Base-by-base conservation (phyloP, 1,284 basidiomycete species). In the Retiboletus flavoniger region DNA sequence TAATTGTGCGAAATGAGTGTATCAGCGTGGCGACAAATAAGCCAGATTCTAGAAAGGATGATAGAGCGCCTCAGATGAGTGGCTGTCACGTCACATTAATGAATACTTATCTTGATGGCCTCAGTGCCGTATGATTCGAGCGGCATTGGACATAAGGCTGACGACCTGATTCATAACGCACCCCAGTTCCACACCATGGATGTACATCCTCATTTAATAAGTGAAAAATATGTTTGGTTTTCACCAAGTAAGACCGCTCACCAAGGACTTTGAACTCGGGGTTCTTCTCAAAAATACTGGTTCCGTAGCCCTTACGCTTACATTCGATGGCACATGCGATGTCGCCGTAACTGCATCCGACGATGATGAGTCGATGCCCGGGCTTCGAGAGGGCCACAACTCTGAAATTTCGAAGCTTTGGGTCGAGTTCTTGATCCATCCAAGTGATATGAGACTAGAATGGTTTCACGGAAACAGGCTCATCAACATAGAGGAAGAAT, bases 341-440 rank as follows among this genome's bases (percentile, higher is more conserved):
- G n/a, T 62, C 69, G 47, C 63, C 61, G 46, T 68, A 67, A 28
- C 69, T 64, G 29, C 61, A 64, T 38, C 64, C 63, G 26, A 66
- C 57, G 21, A 68, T 29, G 26, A 62, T 48, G 9, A 57, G 28
- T 24, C 29, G 21, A 46, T 34, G 28, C 34, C 41, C 31, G 54
- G 35, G 49, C 31, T 19, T 24, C 52, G 19, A 39, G 24, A 40
- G 32, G 16, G 28, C 21, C 14, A 44, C 29, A 19, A 17, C 31
- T 21, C 39, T 38, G 29, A 46, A 34, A 35, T 45, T 29, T 40
- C 34, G 14, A 47, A 16, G 5, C 31, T 32, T 41, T 48, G 21
- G 26, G 21, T 51, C 26, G 13, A 24, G 13, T 24, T 34, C 44
- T 38, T 32, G 39, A 49, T 49, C 16, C 21, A 53, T 47, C 21